Evolutionary conservation across 2,329 filamentous ascomycete genomes (phyloP).

Genomic region (Periconia sp.): DNA sequence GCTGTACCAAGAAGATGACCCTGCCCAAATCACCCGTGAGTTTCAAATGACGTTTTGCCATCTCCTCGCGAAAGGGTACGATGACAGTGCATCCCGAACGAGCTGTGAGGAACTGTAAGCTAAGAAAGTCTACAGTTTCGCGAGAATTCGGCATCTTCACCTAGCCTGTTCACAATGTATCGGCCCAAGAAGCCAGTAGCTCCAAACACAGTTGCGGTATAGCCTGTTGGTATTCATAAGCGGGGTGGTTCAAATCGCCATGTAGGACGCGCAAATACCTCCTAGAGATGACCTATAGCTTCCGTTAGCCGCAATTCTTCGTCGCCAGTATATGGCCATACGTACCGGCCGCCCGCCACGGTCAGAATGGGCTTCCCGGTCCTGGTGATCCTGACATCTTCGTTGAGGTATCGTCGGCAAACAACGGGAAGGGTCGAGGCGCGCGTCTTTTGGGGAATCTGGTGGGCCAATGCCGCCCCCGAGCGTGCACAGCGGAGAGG

Average conservation of each 20-base stretch:
- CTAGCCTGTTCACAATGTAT: conserved; percentile 95
- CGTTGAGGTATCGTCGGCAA: conserved; percentile 47
- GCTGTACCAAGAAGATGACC: conserved; percentile 76
- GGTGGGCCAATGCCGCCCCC: conserved; percentile 39
- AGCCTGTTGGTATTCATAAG: conserved; percentile 60
- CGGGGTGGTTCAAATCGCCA: conserved; percentile 12
- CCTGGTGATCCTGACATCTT: conserved; percentile 89
- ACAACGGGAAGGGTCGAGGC: conserved; percentile 30
- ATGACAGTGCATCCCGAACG: conserved; percentile 93
- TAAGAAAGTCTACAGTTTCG: not conserved
- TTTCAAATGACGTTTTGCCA: conserved; percentile 96
- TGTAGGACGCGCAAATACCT: conserved; percentile 58
- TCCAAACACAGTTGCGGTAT: conserved; percentile 97
- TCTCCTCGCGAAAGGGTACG: conserved; percentile 92
- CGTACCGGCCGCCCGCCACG: conserved; percentile 84
- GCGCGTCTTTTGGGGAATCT: conserved; percentile 29
- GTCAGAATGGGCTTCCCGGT: conserved; percentile 95
- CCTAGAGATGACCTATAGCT: conserved; percentile 73
- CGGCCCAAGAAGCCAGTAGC: conserved; percentile 93
- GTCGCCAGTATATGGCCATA: conserved; percentile 24
- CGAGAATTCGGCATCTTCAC: conserved; percentile 46
- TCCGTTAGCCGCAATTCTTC: conserved; percentile 7
- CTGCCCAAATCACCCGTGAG: conserved; percentile 91
- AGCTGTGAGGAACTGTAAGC: conserved; percentile 56
- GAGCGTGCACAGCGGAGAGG: conserved; percentile 44